Percentiles rank a stretch among this genome's conserved stretches.
phyloP scores from a whole-genome alignment of 257 asterid species.

The Forsythia viridissima region DNA sequence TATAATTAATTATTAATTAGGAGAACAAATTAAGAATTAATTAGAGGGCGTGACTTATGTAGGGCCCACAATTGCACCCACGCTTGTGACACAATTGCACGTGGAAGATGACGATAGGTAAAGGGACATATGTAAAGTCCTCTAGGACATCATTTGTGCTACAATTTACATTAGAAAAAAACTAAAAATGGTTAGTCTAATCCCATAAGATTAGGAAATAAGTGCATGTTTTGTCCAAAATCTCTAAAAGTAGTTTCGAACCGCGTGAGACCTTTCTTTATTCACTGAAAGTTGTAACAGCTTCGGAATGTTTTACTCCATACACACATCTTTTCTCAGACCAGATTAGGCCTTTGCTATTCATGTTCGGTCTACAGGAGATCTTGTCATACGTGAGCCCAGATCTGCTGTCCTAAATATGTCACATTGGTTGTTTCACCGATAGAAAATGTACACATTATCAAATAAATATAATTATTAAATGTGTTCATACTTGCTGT shows the following conservation, averaged over 20 bases:
- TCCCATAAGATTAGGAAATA: not conserved
- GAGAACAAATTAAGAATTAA: constrained; percentile 15
- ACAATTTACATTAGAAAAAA: not conserved
- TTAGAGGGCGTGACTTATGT: constrained; percentile 52
- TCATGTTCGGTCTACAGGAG: not conserved
- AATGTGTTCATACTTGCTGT: too few relatives aligned
- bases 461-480: too few relatives aligned
- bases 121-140: constrained; percentile 2
- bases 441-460: too few relatives aligned
- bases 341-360: too few relatives aligned
- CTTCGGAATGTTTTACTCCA: not conserved
- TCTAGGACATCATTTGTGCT: not conserved
- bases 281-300: not conserved
- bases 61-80: constrained; percentile 53
- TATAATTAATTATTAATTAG: constrained; percentile 25
- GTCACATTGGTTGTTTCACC: too few relatives aligned
- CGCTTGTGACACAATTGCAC: constrained; percentile 26
- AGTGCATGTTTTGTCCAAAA: not conserved
- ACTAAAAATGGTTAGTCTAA: not conserved
- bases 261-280: not conserved
- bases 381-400: not conserved
- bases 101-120: not conserved
- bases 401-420: too few relatives aligned
- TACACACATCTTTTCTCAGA: too few relatives aligned
- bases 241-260: not conserved